Percentiles rank a stretch among this genome's conserved stretches.
These are phyloP conservation scores for Themeda triandra DNA, from an alignment of 176 grass and related monocot genomes.

Conservation along the genomic window DNA sequence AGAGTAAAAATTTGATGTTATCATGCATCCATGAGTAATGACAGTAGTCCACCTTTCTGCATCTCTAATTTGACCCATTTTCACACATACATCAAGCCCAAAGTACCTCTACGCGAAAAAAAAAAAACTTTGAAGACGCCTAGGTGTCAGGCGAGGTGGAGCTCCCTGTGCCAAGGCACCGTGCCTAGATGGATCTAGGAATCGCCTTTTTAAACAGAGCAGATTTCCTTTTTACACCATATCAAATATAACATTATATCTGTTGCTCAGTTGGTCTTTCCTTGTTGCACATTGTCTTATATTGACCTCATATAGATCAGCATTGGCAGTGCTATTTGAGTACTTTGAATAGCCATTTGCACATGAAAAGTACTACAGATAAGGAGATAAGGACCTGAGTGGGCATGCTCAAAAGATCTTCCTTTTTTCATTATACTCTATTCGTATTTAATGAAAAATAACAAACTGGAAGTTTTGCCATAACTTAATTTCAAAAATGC, in stretches of 20 bases:
- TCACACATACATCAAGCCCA: neutral
- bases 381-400: neutral
- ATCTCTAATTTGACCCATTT: neutral
- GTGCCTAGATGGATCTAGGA: neutral
- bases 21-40: neutral
- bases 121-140: neutral
- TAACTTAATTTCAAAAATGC: neutral
- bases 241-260: constrained; percentile 13
- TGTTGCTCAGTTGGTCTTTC: neutral
- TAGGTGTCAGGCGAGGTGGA: neutral
- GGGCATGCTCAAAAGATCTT: neutral
- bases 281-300: neutral
- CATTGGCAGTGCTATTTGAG: neutral
- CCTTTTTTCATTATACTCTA: neutral
- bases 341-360: neutral
- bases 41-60: neutral
- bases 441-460: constrained; percentile 18
- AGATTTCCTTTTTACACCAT: constrained; percentile 3
- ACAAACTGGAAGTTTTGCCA: neutral
- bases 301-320: neutral
- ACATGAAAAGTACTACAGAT: neutral
- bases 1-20: neutral
- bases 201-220: neutral
- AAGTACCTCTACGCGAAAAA: neutral
- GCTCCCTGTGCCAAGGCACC: neutral